phyloP scores from a whole-genome alignment of 768 basidiomycete genomes.

The Cyclocybe aegerita region DNA sequence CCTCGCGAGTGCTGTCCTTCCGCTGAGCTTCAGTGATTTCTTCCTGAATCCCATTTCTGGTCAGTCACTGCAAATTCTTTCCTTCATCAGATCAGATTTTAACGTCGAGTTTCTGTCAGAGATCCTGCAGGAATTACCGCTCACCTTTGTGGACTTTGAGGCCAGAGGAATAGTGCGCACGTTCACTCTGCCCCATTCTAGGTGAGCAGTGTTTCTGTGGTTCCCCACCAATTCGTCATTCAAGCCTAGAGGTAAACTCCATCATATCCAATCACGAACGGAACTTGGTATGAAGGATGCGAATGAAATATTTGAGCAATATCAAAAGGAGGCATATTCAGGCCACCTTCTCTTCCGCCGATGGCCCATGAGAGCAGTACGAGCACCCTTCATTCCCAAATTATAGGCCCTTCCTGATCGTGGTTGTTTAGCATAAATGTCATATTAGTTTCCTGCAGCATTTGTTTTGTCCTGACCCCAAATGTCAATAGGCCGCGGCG shows the following conservation, averaged over 20 bases:
- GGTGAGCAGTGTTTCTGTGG: constrained; percentile 28
- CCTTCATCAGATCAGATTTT: neutral
- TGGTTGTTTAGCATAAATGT: constrained; percentile 66
- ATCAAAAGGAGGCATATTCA: constrained; percentile 62
- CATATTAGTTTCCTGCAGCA: neutral
- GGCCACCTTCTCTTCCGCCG: constrained; percentile 64
- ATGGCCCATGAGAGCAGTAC: constrained; percentile 69
- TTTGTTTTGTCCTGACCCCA: neutral
- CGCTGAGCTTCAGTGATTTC: constrained; percentile 30
- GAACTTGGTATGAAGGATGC: constrained; percentile 42
- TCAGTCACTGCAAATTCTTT: constrained; percentile 11
- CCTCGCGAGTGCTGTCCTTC: constrained; percentile 31
- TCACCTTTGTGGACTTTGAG: constrained; percentile 20
- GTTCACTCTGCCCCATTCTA: constrained; percentile 47
- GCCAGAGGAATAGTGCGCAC: constrained; percentile 34
- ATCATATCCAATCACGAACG: constrained; percentile 50
- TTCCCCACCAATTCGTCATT: neutral
- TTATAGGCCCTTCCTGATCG: constrained; percentile 4
- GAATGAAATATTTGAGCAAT: constrained; percentile 58
- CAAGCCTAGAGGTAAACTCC: constrained; percentile 55
- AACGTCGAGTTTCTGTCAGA: constrained; percentile 19
- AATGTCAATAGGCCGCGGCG: constrained; percentile 55
- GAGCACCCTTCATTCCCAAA: constrained; percentile 16
- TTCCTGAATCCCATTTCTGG: constrained; percentile 30
- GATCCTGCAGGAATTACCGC: constrained; percentile 22